Conservation (phyloP, 176 grass and related monocot genomes). For the Rhipidocladum racemiflorum region DNA sequence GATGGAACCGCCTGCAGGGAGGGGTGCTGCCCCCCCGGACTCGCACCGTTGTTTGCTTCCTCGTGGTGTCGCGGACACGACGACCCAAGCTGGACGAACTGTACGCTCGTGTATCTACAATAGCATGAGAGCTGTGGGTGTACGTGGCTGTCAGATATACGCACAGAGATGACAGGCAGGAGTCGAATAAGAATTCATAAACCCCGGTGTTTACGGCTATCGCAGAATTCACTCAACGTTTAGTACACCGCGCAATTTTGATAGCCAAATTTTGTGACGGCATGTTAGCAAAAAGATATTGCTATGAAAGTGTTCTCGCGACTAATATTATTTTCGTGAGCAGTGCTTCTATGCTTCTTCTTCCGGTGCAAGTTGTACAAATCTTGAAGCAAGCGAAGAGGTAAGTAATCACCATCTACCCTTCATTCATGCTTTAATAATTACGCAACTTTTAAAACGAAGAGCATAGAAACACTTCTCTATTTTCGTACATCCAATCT, state of each 20-base stretch:
- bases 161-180: background rate
- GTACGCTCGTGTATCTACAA: slow-evolving; percentile 22
- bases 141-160: background rate
- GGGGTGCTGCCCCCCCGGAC: background rate
- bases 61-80: background rate
- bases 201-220: background rate
- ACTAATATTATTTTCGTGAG: background rate
- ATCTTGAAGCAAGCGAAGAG: too few species aligned
- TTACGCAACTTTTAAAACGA: too few species aligned
- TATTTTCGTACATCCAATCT: background rate
- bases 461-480: too few species aligned
- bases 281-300: background rate
- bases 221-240: too few species aligned
- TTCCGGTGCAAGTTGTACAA: too few species aligned
- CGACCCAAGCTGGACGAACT: background rate
- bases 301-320: background rate
- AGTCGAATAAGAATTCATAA: background rate
- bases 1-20: background rate
- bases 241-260: too few species aligned
- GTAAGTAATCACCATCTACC: too few species aligned
- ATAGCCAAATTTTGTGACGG: fast-evolving
- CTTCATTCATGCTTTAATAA: too few species aligned
- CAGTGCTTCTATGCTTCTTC: too few species aligned
- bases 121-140: background rate
- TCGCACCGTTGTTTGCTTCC: background rate